Evolutionary conservation across 2,329 filamentous ascomycete genomes (phyloP).

Genomic region (Amesomyces nigricolor): DNA sequence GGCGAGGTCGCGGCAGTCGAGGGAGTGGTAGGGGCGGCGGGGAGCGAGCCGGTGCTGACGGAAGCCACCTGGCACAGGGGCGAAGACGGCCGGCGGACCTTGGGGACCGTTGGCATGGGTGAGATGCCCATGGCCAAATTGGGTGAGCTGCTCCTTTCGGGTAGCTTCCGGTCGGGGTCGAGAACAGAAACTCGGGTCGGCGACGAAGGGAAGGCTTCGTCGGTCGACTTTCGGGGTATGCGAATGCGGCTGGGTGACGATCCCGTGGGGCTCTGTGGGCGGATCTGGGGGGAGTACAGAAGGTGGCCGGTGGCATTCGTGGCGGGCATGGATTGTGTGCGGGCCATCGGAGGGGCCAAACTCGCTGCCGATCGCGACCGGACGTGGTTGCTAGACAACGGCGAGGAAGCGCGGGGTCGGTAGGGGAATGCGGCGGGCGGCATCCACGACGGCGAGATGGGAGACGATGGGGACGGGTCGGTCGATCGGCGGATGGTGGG

Average conservation of each 20-base stretch:
- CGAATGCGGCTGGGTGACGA: constrained; percentile 52
- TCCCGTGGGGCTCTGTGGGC: constrained; percentile 49
- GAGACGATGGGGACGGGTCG: constrained; percentile 49
- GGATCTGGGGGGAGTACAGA: constrained; percentile 47
- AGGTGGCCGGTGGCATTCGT: constrained; percentile 56
- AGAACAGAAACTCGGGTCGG: constrained; percentile 52
- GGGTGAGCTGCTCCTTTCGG: constrained; percentile 49
- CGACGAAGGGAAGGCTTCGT: constrained; percentile 55
- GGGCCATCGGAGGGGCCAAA: constrained; percentile 51
- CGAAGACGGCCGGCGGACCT: constrained; percentile 47
- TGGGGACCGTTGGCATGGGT: constrained; percentile 26
- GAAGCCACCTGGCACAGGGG: constrained; percentile 47
- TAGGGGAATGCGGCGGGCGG: constrained; percentile 46
- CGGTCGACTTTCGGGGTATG: constrained; percentile 50
- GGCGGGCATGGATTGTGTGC: constrained; percentile 60
- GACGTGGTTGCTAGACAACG: constrained; percentile 51
- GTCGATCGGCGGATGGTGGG: constrained; percentile 52
- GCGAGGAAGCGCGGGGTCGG: constrained; percentile 57
- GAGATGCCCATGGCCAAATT: constrained; percentile 33
- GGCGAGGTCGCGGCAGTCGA: constrained; percentile 47
- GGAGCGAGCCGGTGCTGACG: constrained; percentile 34
- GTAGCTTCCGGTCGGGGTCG: constrained; percentile 42
- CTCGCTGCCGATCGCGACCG: constrained; percentile 54
- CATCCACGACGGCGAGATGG: constrained; percentile 46
- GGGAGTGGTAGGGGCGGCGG: constrained; percentile 37